Base-by-base conservation (phyloP, 805 yeast genomes). In the Scheffersomyces ergatensis region DNA sequence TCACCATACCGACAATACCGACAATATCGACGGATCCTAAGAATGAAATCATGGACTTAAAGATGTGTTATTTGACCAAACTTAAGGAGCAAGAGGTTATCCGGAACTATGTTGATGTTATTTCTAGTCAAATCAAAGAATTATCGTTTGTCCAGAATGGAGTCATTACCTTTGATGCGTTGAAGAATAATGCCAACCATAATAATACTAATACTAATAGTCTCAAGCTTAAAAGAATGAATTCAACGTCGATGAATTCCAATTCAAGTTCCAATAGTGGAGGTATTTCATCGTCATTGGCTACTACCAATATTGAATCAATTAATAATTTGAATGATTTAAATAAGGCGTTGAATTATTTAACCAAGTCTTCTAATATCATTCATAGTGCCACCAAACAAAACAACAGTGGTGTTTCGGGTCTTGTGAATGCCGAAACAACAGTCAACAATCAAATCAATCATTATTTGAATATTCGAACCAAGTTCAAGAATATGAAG, bases 21-120 rank as follows among this genome's bases (percentile, higher is more conserved):
- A n/a, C n/a, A n/a, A n/a, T n/a, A n/a, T n/a, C n/a, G n/a, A n/a
- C n/a, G n/a, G 46, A 37, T 33, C 36, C 33, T 8, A 37, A 39
- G 15, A 44, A 49, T 11, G 60, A 59, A 39, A 45, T 56, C 8
- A 32, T 44, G 16, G 57, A 54, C 25, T 52, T 67, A 15, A 67
- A 67, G 43, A 46, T 52, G 33, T 49, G 58, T 12, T 69, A 67
- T 43, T 51, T 69, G 17, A 49, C 68, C 9, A 63, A 64, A 46
- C 48, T 70, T 15, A 69, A 69, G 42, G 75, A 70, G 40, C 74
- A 70, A 47, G 72, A 67, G 43, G 53, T 70, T 23, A 65, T 70
- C 13, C 52, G 63, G 19, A 69, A 67, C 46, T 70, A 70, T 42
- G 69, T 69, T 34, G 75, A 69, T 20, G 64, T 67, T 8, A 58